phyloP scores from a whole-genome alignment of 352 stramenopile species.

The Phytopythium helicoides region DNA sequence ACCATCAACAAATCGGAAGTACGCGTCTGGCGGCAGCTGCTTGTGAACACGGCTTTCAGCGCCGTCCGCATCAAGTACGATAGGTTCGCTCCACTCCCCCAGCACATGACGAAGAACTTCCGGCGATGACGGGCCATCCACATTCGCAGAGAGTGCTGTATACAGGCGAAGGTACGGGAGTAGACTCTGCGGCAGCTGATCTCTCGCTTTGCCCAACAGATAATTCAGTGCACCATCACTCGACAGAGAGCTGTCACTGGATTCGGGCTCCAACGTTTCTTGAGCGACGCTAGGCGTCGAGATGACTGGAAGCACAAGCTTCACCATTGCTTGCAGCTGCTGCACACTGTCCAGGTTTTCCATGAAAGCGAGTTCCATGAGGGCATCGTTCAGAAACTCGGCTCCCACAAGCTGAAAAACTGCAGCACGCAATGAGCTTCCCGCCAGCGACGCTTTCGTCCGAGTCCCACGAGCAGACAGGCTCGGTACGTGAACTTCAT shows the following conservation, averaged over 20 bases:
- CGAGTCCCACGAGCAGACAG: no score
- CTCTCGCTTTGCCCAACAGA: constrained; percentile 17
- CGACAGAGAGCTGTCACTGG: no score
- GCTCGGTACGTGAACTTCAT: no score
- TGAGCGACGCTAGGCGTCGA: constrained; percentile 36
- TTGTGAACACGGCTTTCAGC: constrained; percentile 3
- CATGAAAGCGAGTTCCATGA: constrained; percentile 51
- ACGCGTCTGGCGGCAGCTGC: constrained; percentile 47
- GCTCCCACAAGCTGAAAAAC: constrained; percentile 54
- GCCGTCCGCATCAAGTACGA: constrained; percentile 1
- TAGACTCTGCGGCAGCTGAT: constrained; percentile 34
- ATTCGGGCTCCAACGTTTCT: constrained; percentile 14
- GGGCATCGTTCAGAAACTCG: constrained; percentile 56
- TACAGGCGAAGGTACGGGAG: constrained; percentile 43
- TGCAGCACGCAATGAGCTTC: constrained; percentile 8
- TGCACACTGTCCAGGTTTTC: constrained; percentile 36
- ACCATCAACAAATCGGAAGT: constrained; percentile 26
- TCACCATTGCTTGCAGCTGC: constrained; percentile 64
- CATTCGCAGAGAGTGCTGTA: constrained; percentile 43
- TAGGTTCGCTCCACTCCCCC: constrained; percentile 45
- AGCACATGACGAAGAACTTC: constrained; percentile 42
- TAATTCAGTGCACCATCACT: no score
- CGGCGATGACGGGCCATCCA: constrained; percentile 18
- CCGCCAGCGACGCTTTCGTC: no score
- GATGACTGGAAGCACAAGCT: constrained; percentile 52